Conservation (phyloP, 805 yeast genomes). For the Cyberlindnera maritima region DNA sequence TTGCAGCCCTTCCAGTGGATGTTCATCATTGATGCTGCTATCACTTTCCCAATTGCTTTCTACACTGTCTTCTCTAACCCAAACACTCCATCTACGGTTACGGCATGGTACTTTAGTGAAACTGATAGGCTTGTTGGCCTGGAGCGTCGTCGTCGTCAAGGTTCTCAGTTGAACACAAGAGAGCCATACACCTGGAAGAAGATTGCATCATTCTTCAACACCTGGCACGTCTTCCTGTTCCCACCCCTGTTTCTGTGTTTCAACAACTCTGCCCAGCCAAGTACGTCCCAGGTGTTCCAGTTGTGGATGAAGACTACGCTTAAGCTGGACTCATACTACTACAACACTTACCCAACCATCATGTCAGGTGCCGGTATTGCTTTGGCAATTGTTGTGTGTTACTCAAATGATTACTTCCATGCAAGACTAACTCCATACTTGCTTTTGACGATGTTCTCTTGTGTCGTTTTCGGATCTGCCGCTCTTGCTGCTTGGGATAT, state of each 20-base stretch:
- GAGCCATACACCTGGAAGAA: constrained; percentile 39
- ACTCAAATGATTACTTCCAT: constrained; percentile 23
- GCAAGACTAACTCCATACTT: constrained; percentile 37
- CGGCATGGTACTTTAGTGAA: constrained; percentile 40
- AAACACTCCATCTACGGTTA: constrained; percentile 43
- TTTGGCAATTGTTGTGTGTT: constrained; percentile 33
- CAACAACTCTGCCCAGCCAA: constrained; percentile 27
- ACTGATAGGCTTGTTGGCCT: constrained; percentile 42
- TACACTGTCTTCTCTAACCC: constrained; percentile 43
- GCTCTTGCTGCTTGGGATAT: constrained; percentile 42
- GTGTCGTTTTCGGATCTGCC: constrained; percentile 39
- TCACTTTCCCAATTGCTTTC: constrained; percentile 40
- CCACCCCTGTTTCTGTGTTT: constrained; percentile 31
- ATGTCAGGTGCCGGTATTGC: constrained; percentile 39
- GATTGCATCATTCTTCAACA: constrained; percentile 39
- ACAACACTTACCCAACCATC: constrained; percentile 42
- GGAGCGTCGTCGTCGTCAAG: constrained; percentile 42
- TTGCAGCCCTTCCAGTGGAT: constrained; percentile 44
- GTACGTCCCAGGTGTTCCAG: constrained; percentile 41
- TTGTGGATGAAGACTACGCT: constrained; percentile 44
- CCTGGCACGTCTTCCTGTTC: constrained; percentile 50
- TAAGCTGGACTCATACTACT: constrained; percentile 32
- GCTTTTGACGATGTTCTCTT: constrained; percentile 39
- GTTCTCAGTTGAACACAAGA: constrained; percentile 43
- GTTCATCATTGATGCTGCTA: constrained; percentile 44